Evolutionary conservation across 495 filamentous ascomycete species (phyloP), one percentile per base, ranked within the genome.

Genomic region (Aspergillus ellipticus): DNA sequence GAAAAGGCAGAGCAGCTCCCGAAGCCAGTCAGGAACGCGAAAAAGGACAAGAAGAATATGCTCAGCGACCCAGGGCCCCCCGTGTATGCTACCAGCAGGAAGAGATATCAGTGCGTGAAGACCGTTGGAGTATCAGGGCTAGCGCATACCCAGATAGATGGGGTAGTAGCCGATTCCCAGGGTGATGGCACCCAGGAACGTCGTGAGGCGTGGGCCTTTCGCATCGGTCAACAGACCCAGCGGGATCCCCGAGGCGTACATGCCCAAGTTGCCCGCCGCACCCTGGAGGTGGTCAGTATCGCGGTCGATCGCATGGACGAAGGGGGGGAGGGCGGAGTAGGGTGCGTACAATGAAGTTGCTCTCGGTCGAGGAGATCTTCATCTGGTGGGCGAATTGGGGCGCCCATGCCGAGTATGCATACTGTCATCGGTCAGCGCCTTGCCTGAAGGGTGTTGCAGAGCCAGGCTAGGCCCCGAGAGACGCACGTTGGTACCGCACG

Each of bases 391-490:
- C 92, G 63, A 97, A 96, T 69, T 96, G 91, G 15, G 94, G 94
- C 24, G 87, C 93, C 91, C 95, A 98, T 73, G 94, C 95, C 52
- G 92, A 96, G 66, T 97, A 98, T 59, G 92, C 95, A 83, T 98
- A 98, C 92, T 96, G 62, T 49, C 1, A 15, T 55, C 54, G 28
- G 54, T 56, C 41, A 59, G 55, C 41, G 41, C 43, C 5, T 5
- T 33, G 20, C 50, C 10, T 52, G 10, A 17, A 10, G 22, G 28
- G 8, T 19, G 4, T 19, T 29, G 21, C 10, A 29, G 35, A 26
- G 42, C 52, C 20, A 31, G 26, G 28, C 6, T 52, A 45, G 13
- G 45, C 41, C 21, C 50, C 42, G 9, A 55, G 35, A 43, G 19
- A 29, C 87, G 66, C 72, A 95, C 92, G 75, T 96, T 97, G 42